Evolutionary conservation across 78 protist genomes (phyloP).

Genomic region (Guillardia theta): DNA sequence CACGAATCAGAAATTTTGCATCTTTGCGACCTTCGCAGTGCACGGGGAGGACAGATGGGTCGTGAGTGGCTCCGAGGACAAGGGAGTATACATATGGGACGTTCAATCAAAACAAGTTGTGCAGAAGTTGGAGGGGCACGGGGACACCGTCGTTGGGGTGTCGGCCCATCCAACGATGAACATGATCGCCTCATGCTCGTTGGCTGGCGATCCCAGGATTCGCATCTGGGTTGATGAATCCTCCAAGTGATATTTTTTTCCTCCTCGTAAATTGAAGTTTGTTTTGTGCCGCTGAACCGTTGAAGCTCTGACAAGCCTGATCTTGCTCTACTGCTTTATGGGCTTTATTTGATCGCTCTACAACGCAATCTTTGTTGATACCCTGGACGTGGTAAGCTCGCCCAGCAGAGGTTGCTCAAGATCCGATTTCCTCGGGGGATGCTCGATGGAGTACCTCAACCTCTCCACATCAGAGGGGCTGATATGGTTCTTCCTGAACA

Average conservation of each 20-base stretch:
- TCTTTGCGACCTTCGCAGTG: conserved; percentile 67
- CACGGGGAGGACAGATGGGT: background rate
- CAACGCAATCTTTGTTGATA: no score
- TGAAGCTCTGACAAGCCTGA: background rate
- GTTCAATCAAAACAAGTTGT: conserved; percentile 72
- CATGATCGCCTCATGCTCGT: conserved; percentile 80
- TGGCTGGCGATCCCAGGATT: conserved; percentile 18
- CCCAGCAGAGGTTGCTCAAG: no score
- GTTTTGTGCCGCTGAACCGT: background rate
- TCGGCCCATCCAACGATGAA: conserved; percentile 77
- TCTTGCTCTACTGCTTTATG: background rate
- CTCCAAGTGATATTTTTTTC: background rate
- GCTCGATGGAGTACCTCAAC: no score
- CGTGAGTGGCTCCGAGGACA: conserved; percentile 71
- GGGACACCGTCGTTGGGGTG: conserved; percentile 64
- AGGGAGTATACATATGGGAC: conserved; percentile 75
- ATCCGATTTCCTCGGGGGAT: no score
- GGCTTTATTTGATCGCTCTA: no score
- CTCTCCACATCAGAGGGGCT: no score
- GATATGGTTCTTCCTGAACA: no score
- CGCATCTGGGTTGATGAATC: background rate
- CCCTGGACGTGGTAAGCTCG: no score
- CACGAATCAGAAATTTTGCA: conserved; percentile 72
- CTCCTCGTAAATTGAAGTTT: background rate
- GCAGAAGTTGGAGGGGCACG: conserved; percentile 77